phyloP scores from a whole-genome alignment of 1,284 basidiomycete genomes.

The Amylostereum chailletii region DNA sequence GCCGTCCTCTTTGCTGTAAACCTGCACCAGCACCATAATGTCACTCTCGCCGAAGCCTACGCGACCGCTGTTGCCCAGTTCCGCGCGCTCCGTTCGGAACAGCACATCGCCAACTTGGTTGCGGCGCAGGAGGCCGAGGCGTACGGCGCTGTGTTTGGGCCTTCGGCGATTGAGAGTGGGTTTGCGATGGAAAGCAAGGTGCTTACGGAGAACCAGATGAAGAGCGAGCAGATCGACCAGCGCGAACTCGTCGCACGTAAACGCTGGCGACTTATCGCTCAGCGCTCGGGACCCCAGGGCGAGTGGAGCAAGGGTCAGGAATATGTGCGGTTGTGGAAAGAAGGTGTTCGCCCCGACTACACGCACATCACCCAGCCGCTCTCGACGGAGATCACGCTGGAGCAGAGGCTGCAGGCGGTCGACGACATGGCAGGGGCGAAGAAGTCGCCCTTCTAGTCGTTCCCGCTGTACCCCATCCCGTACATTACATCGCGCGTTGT shows the following conservation, averaged over 20 bases:
- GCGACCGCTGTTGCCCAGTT: conserved; percentile 76
- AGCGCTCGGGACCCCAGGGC: conserved; percentile 30
- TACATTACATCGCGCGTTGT: no score
- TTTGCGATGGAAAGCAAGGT: conserved; percentile 56
- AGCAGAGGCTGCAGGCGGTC: no score
- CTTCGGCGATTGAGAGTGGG: conserved; percentile 50
- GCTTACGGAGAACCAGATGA: conserved; percentile 46
- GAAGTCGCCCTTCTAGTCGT: no score
- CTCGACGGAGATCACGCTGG: no score
- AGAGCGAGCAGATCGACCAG: conserved; percentile 45
- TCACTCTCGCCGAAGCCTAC: conserved; percentile 80
- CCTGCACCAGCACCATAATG: conserved; percentile 57
- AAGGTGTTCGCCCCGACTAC: conserved; percentile 60
- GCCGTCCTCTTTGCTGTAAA: conserved; percentile 76
- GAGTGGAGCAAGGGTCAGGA: conserved; percentile 63
- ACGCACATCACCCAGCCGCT: conserved; percentile 37
- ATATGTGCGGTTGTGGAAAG: conserved; percentile 63
- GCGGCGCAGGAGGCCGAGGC: conserved; percentile 77
- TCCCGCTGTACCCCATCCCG: no score
- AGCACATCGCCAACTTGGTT: conserved; percentile 69
- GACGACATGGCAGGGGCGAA: no score
- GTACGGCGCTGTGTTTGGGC: conserved; percentile 66
- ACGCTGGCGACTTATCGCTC: conserved; percentile 64
- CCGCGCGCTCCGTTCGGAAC: conserved; percentile 77
- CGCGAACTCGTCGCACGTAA: conserved; percentile 58